These are phyloP conservation scores for Mesembryanthemum crystallinum DNA, from an alignment of 148 eudicot genomes.

Conservation along the genomic window DNA sequence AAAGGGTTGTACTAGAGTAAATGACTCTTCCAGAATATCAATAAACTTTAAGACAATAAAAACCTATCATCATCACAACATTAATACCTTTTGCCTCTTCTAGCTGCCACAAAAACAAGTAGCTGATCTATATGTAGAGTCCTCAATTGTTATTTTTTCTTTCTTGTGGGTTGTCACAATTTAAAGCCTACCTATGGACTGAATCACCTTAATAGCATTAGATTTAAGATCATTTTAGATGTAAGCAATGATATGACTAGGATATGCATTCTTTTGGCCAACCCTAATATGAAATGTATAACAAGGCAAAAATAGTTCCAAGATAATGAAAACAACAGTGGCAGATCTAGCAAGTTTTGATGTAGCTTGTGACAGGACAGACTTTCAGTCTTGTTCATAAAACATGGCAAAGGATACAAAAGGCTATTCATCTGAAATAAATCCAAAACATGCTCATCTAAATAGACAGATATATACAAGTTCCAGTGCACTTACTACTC, in stretches of 20 bases:
- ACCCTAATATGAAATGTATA: neutral
- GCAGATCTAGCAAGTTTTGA: neutral
- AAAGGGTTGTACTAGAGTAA: too few relatives aligned
- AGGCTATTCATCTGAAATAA: neutral
- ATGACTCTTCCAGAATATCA: too few relatives aligned
- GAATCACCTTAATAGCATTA: neutral
- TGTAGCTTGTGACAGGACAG: neutral
- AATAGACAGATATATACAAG: neutral
- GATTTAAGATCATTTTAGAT: too few relatives aligned
- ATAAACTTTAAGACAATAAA: too few relatives aligned
- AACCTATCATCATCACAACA: too few relatives aligned
- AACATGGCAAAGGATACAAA: conserved; percentile 6
- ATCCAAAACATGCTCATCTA: neutral
- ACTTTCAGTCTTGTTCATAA: neutral
- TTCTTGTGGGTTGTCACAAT: too few relatives aligned
- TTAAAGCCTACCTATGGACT: neutral
- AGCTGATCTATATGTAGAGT: too few relatives aligned
- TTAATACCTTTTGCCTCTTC: too few relatives aligned
- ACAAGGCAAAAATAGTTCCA: neutral
- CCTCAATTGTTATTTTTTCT: too few relatives aligned
- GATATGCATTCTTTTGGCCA: neutral
- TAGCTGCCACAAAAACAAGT: neutral
- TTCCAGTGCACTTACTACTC: conserved; percentile 53
- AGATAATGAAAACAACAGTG: neutral
- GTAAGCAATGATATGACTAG: too few relatives aligned